A percentile compares a stretch with the other conserved stretches of the same genome.
Evolutionary conservation across 345 rosid genomes (phyloP).

Genomic region (Lepidium africanum): DNA sequence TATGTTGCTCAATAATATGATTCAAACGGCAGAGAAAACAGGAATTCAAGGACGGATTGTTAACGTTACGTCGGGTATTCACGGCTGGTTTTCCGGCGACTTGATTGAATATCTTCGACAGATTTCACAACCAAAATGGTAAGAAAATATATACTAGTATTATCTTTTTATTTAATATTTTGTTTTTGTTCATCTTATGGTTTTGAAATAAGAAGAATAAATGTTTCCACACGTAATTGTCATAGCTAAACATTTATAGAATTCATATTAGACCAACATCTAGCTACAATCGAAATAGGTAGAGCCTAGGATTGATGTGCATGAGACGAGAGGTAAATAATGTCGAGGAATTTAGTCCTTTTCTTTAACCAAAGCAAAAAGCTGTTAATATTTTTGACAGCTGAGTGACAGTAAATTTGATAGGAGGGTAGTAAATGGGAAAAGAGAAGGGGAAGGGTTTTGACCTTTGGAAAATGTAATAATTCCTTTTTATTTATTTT

Average conservation of each 20-base stretch:
- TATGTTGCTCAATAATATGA: slow-evolving; percentile 58
- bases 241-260: neutral
- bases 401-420: slow-evolving; percentile 18
- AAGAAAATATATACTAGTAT: slow-evolving; percentile 12
- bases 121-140: slow-evolving; percentile 69
- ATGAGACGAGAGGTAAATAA: neutral
- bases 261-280: neutral
- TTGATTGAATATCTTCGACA: slow-evolving; percentile 56
- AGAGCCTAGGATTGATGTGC: slow-evolving; percentile 1
- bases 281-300: neutral
- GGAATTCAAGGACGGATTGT: slow-evolving; percentile 73
- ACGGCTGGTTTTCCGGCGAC: slow-evolving; percentile 86
- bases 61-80: slow-evolving; percentile 82
- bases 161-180: no score
- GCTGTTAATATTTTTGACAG: slow-evolving; percentile 21
- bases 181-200: neutral
- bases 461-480: slow-evolving; percentile 2
- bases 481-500: neutral
- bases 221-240: neutral
- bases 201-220: neutral
- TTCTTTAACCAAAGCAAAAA: neutral
- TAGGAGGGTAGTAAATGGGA: slow-evolving; percentile 8
- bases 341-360: neutral
- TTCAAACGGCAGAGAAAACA: slow-evolving; percentile 55
- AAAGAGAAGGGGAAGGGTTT: slow-evolving; percentile 1